Percentiles rank a stretch among this genome's conserved stretches.
Evolutionary conservation across 495 filamentous ascomycete genomes (phyloP).

Genomic region (Sabuloglossum arenarium): DNA sequence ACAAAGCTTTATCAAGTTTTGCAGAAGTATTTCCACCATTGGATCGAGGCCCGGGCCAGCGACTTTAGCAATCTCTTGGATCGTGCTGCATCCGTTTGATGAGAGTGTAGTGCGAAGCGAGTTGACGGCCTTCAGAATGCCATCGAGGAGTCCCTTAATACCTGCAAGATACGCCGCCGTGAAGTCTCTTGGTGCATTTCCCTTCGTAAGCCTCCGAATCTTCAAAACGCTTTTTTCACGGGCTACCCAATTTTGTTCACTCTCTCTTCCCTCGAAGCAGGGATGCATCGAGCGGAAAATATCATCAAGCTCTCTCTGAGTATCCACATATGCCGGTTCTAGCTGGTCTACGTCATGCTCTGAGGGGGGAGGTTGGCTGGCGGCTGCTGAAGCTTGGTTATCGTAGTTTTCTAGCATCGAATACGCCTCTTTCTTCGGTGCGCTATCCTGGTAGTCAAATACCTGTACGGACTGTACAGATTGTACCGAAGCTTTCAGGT

Average conservation of each 20-base stretch:
- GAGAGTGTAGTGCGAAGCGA: constrained; percentile 80
- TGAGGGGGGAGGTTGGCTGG: constrained; percentile 19
- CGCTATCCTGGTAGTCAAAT: constrained; percentile 5
- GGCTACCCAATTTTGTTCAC: constrained; percentile 73
- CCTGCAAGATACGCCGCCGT: constrained; percentile 41
- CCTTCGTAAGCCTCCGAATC: constrained; percentile 54
- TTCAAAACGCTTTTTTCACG: constrained; percentile 61
- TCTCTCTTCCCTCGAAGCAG: constrained; percentile 74
- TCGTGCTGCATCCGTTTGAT: constrained; percentile 59
- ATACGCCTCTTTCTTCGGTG: not conserved
- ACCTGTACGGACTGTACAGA: constrained; percentile 10
- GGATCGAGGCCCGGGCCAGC: constrained; percentile 63
- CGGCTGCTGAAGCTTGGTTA: constrained; percentile 12
- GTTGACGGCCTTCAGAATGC: constrained; percentile 69
- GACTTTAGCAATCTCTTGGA: constrained; percentile 66
- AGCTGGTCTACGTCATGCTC: constrained; percentile 42
- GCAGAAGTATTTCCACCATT: constrained; percentile 78
- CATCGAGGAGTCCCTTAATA: constrained; percentile 60
- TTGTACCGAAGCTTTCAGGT: constrained; percentile 20
- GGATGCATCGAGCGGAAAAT: constrained; percentile 57
- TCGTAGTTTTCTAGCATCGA: not conserved
- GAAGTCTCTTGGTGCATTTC: constrained; percentile 68
- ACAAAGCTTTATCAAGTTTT: constrained; percentile 73
- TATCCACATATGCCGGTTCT: constrained; percentile 63
- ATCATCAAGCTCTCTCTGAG: constrained; percentile 65